Evolutionary conservation across 177 flowering plant species (phyloP).

Genomic region (Vitis hybrid): DNA sequence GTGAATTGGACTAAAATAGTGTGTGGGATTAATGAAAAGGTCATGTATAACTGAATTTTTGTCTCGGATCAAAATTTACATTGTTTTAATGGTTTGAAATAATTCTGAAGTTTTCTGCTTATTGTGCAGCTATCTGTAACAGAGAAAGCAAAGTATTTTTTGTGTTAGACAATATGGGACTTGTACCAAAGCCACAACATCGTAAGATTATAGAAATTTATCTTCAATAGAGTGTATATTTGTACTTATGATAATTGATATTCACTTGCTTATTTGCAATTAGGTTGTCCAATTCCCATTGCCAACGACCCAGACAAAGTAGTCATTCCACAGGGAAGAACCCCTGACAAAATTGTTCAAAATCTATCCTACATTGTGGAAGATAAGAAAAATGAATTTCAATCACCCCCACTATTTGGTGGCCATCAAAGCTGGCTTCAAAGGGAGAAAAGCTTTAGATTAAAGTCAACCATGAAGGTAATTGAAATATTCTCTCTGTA

Average conservation of each 20-base stretch:
- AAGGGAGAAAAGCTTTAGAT: slow-evolving; percentile 75
- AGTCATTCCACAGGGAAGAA: slow-evolving; percentile 62
- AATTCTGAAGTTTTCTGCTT: slow-evolving; percentile 7
- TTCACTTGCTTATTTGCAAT: slow-evolving; percentile 13
- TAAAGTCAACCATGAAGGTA: slow-evolving; percentile 84
- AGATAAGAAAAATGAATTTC: slow-evolving; percentile 53
- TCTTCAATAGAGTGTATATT: slow-evolving; percentile 5
- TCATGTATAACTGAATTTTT: neutral
- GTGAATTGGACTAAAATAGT: too few relatives aligned
- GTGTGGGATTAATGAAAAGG: neutral
- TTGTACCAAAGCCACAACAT: slow-evolving; percentile 70
- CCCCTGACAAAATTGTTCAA: slow-evolving; percentile 55
- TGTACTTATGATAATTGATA: neutral
- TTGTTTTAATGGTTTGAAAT: neutral
- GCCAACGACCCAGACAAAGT: slow-evolving; percentile 60
- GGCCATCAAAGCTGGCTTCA: slow-evolving; percentile 83
- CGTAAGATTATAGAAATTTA: slow-evolving; percentile 51
- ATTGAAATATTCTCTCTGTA: neutral
- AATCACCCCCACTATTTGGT: slow-evolving; percentile 71
- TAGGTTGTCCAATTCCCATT: slow-evolving; percentile 88
- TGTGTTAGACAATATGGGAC: slow-evolving; percentile 65
- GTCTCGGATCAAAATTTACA: neutral
- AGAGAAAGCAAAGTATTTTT: slow-evolving; percentile 69
- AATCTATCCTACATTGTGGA: slow-evolving; percentile 58
- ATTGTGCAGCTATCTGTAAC: slow-evolving; percentile 81